Evolutionary conservation across 495 filamentous ascomycete genomes (phyloP), one percentile per base, ranked within the genome.

Genomic region (Chlorociboria aeruginascens): DNA sequence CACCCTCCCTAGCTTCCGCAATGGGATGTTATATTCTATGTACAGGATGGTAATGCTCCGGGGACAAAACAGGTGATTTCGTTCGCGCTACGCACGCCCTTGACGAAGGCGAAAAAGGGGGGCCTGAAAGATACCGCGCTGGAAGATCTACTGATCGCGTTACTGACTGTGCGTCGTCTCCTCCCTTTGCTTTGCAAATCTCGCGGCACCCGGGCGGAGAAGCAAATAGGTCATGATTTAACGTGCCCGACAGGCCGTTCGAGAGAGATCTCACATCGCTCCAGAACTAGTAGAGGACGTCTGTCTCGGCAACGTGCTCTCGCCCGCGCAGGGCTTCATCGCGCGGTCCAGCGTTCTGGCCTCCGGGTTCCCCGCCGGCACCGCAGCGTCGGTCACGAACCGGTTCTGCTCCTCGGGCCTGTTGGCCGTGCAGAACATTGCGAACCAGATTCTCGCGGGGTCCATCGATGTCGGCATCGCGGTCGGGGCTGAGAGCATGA

Each of bases 401-500:
- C 84, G 92, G 39, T 96, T 96, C 78, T 98, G 92, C 73, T 89
- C 86, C 8, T 96, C 90, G 1, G 92, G 92, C 8, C 83, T 98
- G 31, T 88, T 95, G 62, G 89, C 92, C 37, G 81, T 89, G 7
- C 90, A 92, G 62, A 85, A 95, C 54, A 90, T 98, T 54, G 89
- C 92, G 12, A 83, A 89, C 67, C 78, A 90, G 62, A 96, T 98
- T 66, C 63, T 67, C 32, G 66, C 66, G 9, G 88, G 88, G 32
- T 76, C 74, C 38, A 98, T 98, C 62, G 85, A 94, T 48, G 56
- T 89, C 45, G 92, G 92, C 43, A 67, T 98, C 43, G 92, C 89
- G 16, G 65, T 90, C 4, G 92, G 92, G 31, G 85, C 85, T 20
- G 92, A 98, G 66, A 71, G 74, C 52, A 98, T 98, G 92, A 82